Conservation (phyloP, 2,329 filamentous ascomycete species). For the Fusarium sp. region DNA sequence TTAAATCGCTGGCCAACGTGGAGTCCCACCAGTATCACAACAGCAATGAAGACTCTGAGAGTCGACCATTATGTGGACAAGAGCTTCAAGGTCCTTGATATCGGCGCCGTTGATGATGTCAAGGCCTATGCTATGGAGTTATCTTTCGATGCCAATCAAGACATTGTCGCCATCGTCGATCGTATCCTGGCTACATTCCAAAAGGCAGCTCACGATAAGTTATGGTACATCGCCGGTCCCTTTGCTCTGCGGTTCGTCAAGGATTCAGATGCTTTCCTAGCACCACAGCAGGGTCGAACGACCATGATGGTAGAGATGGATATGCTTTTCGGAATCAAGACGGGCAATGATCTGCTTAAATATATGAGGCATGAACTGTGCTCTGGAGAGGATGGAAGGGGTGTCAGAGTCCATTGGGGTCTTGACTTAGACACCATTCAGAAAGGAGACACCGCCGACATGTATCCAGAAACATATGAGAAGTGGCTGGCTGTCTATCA, state of each 20-base stretch:
- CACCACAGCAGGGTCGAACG: constrained; percentile 7
- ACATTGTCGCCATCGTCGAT: background rate
- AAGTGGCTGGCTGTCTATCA: background rate
- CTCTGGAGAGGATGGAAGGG: rapidly evolving
- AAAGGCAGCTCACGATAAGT: background rate
- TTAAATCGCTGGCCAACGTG: background rate
- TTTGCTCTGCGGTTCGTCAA: background rate
- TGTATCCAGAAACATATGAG: constrained; percentile 4
- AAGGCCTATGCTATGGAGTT: constrained; percentile 9
- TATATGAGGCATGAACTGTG: background rate
- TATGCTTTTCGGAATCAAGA: constrained; percentile 8
- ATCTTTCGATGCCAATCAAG: constrained; percentile 1
- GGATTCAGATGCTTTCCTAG: background rate
- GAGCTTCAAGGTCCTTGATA: constrained; percentile 9
- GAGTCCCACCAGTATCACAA: background rate
- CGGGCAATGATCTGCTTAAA: background rate
- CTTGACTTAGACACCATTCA: background rate
- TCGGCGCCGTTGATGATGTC: background rate
- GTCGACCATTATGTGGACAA: constrained; percentile 4
- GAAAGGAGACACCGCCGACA: background rate
- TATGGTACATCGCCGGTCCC: background rate
- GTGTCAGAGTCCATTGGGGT: constrained; percentile 3
- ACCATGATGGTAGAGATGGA: constrained; percentile 19
- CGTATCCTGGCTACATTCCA: background rate
- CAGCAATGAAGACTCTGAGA: background rate